These are phyloP conservation scores for Aspergillus egyptiacus DNA, from an alignment of 495 filamentous ascomycete genomes.

Conservation along the genomic window DNA sequence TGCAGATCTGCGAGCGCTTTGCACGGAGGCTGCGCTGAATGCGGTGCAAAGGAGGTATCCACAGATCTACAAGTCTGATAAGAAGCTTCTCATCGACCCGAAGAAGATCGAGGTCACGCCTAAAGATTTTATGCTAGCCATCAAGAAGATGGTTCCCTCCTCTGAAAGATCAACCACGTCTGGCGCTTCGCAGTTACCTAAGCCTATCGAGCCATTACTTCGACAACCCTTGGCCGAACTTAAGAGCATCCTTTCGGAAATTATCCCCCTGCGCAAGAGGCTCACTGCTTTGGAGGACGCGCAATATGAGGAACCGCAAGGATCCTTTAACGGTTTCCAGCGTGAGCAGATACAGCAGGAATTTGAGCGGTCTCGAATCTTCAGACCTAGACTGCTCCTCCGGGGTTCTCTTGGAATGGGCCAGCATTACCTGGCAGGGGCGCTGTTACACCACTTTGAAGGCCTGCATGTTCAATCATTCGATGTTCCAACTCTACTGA, in stretches of 20 bases:
- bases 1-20: slow-evolving; percentile 87
- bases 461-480: slow-evolving; percentile 93
- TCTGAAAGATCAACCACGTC: slow-evolving; percentile 84
- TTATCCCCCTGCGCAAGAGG: slow-evolving; percentile 76
- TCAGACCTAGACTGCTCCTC: slow-evolving; percentile 79
- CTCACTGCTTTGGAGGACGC: slow-evolving; percentile 90
- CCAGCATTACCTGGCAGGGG: slow-evolving; percentile 83
- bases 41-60: slow-evolving; percentile 93
- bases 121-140: slow-evolving; percentile 92
- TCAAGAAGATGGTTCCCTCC: slow-evolving; percentile 93
- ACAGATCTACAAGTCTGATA: slow-evolving; percentile 86
- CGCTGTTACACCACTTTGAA: slow-evolving; percentile 83
- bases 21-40: slow-evolving; percentile 97
- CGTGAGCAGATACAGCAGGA: slow-evolving; percentile 82
- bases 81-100: slow-evolving; percentile 86
- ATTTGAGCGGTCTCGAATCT: slow-evolving; percentile 84
- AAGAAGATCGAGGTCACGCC: slow-evolving; percentile 75
- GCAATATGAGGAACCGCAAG: slow-evolving; percentile 80
- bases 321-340: slow-evolving; percentile 72
- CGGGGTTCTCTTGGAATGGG: slow-evolving; percentile 81
- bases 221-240: slow-evolving; percentile 63
- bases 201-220: slow-evolving; percentile 74
- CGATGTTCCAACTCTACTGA: slow-evolving; percentile 77
- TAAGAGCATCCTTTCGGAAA: slow-evolving; percentile 58
- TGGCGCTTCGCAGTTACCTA: slow-evolving; percentile 69